Evolutionary conservation across 495 filamentous ascomycete genomes (phyloP).

Genomic region (Aspergillus coremiiformis): DNA sequence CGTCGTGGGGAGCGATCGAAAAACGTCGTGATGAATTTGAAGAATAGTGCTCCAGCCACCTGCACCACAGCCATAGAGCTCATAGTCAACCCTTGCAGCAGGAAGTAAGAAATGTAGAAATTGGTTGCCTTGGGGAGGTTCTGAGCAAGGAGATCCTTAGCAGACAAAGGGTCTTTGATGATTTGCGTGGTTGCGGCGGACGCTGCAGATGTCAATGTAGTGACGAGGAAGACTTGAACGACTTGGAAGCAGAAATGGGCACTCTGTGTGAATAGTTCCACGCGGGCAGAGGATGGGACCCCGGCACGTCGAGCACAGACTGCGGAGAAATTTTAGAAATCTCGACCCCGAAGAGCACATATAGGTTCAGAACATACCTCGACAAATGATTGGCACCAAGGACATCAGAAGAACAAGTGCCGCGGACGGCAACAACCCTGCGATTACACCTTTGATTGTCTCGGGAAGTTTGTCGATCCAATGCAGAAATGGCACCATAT

Average conservation of each 20-base stretch:
- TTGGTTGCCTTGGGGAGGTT: constrained; percentile 77
- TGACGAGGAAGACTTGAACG: constrained; percentile 81
- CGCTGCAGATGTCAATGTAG: constrained; percentile 67
- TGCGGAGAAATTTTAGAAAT: constrained; percentile 20
- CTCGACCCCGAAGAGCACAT: background rate
- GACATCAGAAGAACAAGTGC: constrained; percentile 78
- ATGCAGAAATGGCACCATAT: constrained; percentile 51
- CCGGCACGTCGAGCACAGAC: constrained; percentile 67
- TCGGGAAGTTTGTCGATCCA: constrained; percentile 66
- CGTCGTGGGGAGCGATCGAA: constrained; percentile 57
- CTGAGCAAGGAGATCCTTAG: constrained; percentile 57
- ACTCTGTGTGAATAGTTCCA: constrained; percentile 81
- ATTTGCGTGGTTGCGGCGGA: constrained; percentile 61
- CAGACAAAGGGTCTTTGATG: constrained; percentile 52
- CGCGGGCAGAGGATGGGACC: constrained; percentile 63
- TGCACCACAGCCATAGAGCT: constrained; percentile 66
- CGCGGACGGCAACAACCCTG: constrained; percentile 70
- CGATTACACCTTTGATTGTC: constrained; percentile 66
- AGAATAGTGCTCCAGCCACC: constrained; percentile 63
- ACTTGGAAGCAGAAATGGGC: constrained; percentile 90
- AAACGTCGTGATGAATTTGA: constrained; percentile 64
- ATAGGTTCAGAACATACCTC: constrained; percentile 42
- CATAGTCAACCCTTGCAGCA: constrained; percentile 75
- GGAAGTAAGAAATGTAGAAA: constrained; percentile 88
- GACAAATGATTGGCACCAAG: constrained; percentile 74